Base-by-base conservation (phyloP, 768 basidiomycete species). In the Termitomyces sp. region DNA sequence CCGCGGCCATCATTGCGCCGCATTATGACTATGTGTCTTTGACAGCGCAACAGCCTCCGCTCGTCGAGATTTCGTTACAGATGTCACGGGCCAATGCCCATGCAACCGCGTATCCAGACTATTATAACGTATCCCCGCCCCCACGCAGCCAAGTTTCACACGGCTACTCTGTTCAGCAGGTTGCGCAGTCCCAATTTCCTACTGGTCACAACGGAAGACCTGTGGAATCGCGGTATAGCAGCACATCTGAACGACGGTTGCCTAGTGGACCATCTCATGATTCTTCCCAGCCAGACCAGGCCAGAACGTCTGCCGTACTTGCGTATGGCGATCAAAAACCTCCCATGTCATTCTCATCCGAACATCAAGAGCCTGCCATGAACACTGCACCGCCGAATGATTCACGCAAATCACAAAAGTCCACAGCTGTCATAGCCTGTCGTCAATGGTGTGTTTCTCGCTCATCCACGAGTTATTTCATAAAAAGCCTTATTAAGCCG, bases 371-470 rank as follows among this genome's bases (percentile, higher is more conserved):
- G 65, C 58, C 63, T 69, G 72, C 70, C 56, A 68, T 67, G 52
- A 66, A 65, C 58, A 44, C 49, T 53, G 14, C 70, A 61, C 38
- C 70, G 63, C 54, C 70, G 52, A 69, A 60, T 63, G 67, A 65
- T 58, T 70, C 69, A 62, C 74, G 68, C 67, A 72, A 71, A 55
- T 58, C 76, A 60, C 79, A 82, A 66, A 85, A 80, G 70, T 84
- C 87, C 11, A 80, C 76, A 64, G 80, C 83, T 67, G 89, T 92
- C 72, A 89, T 92, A 74, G 89, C 90, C 62, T 92, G 90, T 77
- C 85, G 85, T 60, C 88, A 90, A 70, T 92, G 89, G 89, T 91
- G 69, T 67, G 86, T 76, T 62, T 60, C 61, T 41, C 59, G 64
- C 66, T 65, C 66, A 63, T 65, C 67, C n/a, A 66, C 64, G 65